Base-by-base conservation (phyloP, 148 eudicot species). In the Euryodendron excelsum region DNA sequence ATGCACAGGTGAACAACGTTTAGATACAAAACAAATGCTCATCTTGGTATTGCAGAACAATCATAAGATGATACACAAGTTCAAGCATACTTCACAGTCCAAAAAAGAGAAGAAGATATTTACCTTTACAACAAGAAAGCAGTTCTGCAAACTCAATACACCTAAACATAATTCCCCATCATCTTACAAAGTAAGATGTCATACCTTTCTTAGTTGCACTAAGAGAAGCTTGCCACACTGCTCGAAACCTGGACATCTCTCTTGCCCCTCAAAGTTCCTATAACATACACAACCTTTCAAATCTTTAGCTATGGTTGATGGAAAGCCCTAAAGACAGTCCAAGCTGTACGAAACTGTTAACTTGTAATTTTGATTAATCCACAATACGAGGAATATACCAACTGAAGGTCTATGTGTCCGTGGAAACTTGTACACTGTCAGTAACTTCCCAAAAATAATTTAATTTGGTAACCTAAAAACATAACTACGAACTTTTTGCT, bases 141-240 rank as follows among this genome's bases (percentile, higher is more conserved):
- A 66, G 45, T 36, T 20, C 23, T 7, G 31, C 72, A 44, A 5
- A 44, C 20, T n/a, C 28, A 69, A 47, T 56, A 47, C 14, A 18
- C 18, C 28, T 11, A 53, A 20, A 69, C 52, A 41, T 13, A 23
- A 44, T n/a, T 44, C 17, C 53, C 53, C 17, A 8, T 69, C 23
- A n/a, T 23, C 72, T n/a, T n/a, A 36, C 20, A 5, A 55, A 36
- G 37, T 34, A 21, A 45, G 23, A 27, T n/a, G 48, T 27, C 48
- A 4, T 79, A 92, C 98, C 98, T 88, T 87, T 89, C 86, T 89
- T 94, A 47, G 98, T 94, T 41, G 98, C 97, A 84, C 66, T 87
- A 34, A 94, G 41, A 81, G 98, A 94, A 76, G 98, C 92, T 85
- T 92, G 97, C 86, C 85, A 79, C 33, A 92, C 60, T 75, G 89